A percentile compares a stretch with the other conserved stretches of the same genome.
phyloP scores from a whole-genome alignment of 1,284 basidiomycete genomes.

The Pseudozyma pruni region DNA sequence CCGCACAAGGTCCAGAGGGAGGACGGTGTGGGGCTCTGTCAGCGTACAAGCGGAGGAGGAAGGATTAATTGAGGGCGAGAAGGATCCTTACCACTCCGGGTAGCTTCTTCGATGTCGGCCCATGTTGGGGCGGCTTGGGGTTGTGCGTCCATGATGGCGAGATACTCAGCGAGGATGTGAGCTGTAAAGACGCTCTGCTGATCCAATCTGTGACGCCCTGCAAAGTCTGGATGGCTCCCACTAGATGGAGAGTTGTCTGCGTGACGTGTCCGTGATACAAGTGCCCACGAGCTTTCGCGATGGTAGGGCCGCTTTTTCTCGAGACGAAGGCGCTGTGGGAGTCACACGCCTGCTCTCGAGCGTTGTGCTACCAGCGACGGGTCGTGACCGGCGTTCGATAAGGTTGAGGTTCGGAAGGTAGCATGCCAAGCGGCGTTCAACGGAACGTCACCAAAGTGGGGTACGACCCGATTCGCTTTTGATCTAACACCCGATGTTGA shows the following conservation, averaged over 20 bases:
- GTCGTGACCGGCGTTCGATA: not conserved
- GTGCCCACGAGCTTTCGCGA: too few species aligned
- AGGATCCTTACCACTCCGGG: slow-evolving; percentile 36
- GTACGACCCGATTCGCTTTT: not conserved
- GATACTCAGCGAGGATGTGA: not conserved
- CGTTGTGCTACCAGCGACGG: not conserved
- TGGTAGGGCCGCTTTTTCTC: too few species aligned
- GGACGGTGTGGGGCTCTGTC: slow-evolving; percentile 1
- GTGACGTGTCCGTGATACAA: too few species aligned
- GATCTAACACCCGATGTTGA: not conserved
- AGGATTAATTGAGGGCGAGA: not conserved
- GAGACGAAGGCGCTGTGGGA: too few species aligned
- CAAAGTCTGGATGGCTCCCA: too few species aligned
- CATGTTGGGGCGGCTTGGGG: slow-evolving; percentile 25
- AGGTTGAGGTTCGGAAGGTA: not conserved
- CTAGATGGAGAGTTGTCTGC: too few species aligned
- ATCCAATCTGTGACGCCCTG: too few species aligned
- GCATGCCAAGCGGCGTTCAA: not conserved
- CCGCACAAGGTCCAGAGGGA: not conserved
- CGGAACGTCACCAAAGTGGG: not conserved
- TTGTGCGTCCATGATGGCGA: slow-evolving; percentile 4
- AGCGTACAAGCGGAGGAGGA: not conserved
- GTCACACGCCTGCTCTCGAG: too few species aligned
- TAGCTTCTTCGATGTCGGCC: slow-evolving; percentile 50
- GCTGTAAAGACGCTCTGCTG: not conserved